Evolutionary conservation across 2,329 filamentous ascomycete species (phyloP).

Genomic region (Coniochaeta prunicola): DNA sequence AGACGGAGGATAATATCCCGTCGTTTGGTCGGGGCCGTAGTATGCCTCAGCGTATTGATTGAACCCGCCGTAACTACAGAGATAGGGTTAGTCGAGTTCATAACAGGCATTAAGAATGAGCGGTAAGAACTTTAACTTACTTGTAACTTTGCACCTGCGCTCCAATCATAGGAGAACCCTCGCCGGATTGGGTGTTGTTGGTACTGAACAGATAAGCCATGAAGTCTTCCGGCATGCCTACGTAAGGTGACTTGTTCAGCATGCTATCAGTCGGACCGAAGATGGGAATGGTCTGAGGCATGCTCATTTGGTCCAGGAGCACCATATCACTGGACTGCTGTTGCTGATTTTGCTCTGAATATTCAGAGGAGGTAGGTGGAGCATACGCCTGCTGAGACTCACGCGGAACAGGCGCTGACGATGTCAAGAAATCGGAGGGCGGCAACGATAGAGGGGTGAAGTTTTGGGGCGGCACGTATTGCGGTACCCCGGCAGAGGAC

Average conservation of each 20-base stretch:
- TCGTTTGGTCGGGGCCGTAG: conserved; percentile 36
- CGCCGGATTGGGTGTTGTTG: conserved; percentile 32
- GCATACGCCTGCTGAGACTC: conserved; percentile 25
- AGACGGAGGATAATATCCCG: conserved; percentile 49
- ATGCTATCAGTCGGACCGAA: conserved; percentile 72
- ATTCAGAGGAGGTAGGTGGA: conserved; percentile 33
- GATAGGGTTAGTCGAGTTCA: background rate
- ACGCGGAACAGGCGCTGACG: conserved; percentile 29
- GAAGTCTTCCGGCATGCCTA: conserved; percentile 78
- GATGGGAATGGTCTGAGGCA: conserved; percentile 68
- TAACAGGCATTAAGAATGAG: no score
- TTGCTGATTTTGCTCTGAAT: conserved; percentile 32
- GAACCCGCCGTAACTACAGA: conserved; percentile 44
- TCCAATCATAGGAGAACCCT: conserved; percentile 44
- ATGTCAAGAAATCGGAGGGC: conserved; percentile 47
- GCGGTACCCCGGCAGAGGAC: conserved; percentile 23
- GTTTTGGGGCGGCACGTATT: conserved; percentile 52
- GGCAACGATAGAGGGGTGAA: conserved; percentile 58
- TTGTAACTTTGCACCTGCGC: conserved; percentile 40
- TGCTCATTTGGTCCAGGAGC: conserved; percentile 54
- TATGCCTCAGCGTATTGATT: conserved; percentile 43
- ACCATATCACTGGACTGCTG: conserved; percentile 47
- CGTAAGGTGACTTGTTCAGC: conserved; percentile 74
- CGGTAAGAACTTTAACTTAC: no score
- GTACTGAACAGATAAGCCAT: conserved; percentile 79